Conservation (phyloP, 306 rosid genomes). For the Casuarina glauca region DNA sequence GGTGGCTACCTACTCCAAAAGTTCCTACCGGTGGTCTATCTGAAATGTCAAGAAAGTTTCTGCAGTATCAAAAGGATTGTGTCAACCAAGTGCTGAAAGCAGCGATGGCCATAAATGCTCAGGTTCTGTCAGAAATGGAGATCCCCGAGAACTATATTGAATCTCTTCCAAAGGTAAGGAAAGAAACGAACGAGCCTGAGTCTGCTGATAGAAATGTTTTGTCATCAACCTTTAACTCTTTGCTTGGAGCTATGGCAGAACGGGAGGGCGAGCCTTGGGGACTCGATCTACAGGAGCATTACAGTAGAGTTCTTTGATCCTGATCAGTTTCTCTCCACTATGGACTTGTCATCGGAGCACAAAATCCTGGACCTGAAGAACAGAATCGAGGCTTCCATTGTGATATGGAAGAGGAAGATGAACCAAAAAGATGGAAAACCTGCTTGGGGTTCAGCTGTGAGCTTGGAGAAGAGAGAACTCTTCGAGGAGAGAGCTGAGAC, state of each 20-base stretch:
- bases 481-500: constrained; percentile 99
- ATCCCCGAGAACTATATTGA: constrained; percentile 93
- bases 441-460: constrained; percentile 93
- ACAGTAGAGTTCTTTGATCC: constrained; percentile 93
- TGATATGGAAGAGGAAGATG: constrained; percentile 97
- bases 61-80: constrained; percentile 94
- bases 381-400: constrained; percentile 91
- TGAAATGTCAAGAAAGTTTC: constrained; percentile 72
- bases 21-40: constrained; percentile 83
- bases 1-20: constrained; percentile 95
- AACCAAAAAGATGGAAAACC: constrained; percentile 91
- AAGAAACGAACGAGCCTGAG: not conserved
- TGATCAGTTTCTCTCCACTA: constrained; percentile 67
- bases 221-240: not conserved
- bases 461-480: constrained; percentile 89
- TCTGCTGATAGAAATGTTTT: not conserved
- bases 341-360: constrained; percentile 93
- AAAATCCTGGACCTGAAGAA: constrained; percentile 89
- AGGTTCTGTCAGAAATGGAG: constrained; percentile 88
- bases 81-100: constrained; percentile 99
- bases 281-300: constrained; percentile 68
- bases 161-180: constrained; percentile 82
- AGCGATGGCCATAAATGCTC: constrained; percentile 99
- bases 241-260: constrained; percentile 43
- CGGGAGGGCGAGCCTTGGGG: constrained; percentile 97